A percentile compares a stretch with the other conserved stretches of the same genome.
Conservation (phyloP, 768 basidiomycete species). For the Termitomyces eurrhizus region DNA sequence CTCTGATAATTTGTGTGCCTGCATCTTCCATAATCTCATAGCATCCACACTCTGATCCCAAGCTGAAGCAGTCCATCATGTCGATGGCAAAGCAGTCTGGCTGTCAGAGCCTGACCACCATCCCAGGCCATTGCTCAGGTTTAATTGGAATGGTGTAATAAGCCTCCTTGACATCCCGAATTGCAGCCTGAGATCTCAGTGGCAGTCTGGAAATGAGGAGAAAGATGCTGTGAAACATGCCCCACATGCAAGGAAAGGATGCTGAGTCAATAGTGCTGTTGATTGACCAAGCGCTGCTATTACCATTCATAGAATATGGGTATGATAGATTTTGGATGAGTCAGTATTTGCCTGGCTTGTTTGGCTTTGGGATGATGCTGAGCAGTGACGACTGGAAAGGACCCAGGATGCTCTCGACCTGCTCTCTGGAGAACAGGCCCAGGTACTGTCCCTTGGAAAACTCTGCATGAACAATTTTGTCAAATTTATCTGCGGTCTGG, state of each 20-base stretch:
- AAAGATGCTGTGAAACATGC: not conserved
- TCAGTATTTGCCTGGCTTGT: not conserved
- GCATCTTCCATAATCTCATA: not conserved
- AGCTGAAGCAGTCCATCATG: not conserved
- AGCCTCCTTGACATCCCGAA: not conserved
- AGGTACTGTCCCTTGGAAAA: too few relatives aligned
- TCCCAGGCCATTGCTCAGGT: too few relatives aligned
- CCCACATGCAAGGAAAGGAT: not conserved
- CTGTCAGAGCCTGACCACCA: too few relatives aligned
- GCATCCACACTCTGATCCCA: not conserved
- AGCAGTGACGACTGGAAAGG: not conserved
- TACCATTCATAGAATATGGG: too few relatives aligned
- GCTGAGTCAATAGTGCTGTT: not conserved
- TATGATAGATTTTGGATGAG: not conserved
- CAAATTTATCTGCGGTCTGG: too few relatives aligned
- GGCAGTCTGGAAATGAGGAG: not conserved
- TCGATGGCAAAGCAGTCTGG: fast-evolving
- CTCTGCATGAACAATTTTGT: too few relatives aligned
- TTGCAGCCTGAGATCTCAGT: not conserved
- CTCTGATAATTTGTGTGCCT: not conserved
- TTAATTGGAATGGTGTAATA: too few relatives aligned
- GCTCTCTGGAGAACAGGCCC: too few relatives aligned
- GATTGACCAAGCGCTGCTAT: not conserved
- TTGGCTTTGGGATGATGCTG: not conserved
- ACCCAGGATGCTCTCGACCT: not conserved